A percentile compares a stretch with the other conserved stretches of the same genome.
Conservation (phyloP, 176 grass and related monocot species). For the Saccharum officinarum region DNA sequence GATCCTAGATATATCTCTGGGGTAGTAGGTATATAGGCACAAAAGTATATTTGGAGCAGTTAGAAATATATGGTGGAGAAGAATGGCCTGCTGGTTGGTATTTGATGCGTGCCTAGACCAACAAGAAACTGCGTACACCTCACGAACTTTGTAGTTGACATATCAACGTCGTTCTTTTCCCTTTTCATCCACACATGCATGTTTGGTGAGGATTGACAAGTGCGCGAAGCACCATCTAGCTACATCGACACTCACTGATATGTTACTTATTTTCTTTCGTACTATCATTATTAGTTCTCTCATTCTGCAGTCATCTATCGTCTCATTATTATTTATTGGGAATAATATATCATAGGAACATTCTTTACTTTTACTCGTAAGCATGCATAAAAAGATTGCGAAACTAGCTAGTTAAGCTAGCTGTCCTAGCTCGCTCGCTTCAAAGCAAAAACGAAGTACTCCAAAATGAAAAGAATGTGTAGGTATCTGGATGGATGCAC, state of each 20-base stretch:
- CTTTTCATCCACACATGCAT: background rate
- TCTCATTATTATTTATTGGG: background rate
- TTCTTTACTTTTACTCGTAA: background rate
- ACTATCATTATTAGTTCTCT: background rate
- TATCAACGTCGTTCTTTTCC: slow-evolving; percentile 7
- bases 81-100: background rate
- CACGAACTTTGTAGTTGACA: background rate
- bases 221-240: background rate
- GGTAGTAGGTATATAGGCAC: background rate
- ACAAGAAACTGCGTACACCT: background rate
- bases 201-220: slow-evolving; percentile 33
- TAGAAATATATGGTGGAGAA: background rate
- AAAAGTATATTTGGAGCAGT: slow-evolving; percentile 15
- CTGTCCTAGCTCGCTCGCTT: background rate
- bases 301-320: background rate
- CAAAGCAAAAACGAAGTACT: background rate
- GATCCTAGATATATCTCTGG: no score
- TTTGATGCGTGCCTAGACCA: background rate
- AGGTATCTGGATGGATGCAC: background rate
- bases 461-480: background rate
- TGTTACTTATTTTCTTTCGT: background rate
- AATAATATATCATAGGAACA: background rate
- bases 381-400: background rate
- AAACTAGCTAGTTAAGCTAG: background rate
- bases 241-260: background rate